phyloP scores from a whole-genome alignment of 306 rosid species.

The Quercus ilex region DNA sequence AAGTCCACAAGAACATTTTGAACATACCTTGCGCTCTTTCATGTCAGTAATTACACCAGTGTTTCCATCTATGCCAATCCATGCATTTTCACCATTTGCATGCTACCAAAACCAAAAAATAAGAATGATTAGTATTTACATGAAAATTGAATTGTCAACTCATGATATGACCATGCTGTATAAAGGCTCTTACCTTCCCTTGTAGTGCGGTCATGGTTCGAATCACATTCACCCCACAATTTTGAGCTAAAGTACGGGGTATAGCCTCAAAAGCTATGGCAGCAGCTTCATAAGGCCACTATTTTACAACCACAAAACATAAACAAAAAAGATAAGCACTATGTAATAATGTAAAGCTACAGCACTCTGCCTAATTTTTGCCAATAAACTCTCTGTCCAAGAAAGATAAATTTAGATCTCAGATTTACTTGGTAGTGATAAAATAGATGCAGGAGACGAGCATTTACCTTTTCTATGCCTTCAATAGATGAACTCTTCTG shows the following conservation, averaged over 20 bases:
- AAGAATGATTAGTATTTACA: neutral
- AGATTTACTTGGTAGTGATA: neutral
- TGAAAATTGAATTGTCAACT: neutral
- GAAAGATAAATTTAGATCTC: neutral
- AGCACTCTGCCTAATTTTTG: neutral
- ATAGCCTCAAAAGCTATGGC: slow-evolving; percentile 97
- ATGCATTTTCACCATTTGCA: slow-evolving; percentile 90
- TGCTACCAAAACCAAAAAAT: slow-evolving; percentile 46
- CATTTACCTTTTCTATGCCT: slow-evolving; percentile 87
- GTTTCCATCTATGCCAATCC: slow-evolving; percentile 96
- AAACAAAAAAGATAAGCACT: slow-evolving; percentile 16
- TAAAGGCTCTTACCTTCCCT: slow-evolving; percentile 65
- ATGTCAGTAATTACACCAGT: slow-evolving; percentile 69
- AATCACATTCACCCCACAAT: slow-evolving; percentile 96
- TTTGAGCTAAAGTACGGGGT: slow-evolving; percentile 95
- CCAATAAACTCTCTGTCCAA: neutral
- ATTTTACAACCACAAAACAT: slow-evolving; percentile 23
- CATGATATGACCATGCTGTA: neutral
- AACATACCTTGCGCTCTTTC: slow-evolving; percentile 74
- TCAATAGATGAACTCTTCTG: slow-evolving; percentile 95
- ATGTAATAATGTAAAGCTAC: neutral
- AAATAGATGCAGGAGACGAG: neutral
- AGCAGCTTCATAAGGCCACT: slow-evolving; percentile 99
- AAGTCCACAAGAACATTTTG: neutral
- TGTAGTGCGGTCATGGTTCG: slow-evolving; percentile 94